These are phyloP conservation scores for Alectoria sarmentosa DNA, from an alignment of 495 filamentous ascomycete species.

Conservation along the genomic window DNA sequence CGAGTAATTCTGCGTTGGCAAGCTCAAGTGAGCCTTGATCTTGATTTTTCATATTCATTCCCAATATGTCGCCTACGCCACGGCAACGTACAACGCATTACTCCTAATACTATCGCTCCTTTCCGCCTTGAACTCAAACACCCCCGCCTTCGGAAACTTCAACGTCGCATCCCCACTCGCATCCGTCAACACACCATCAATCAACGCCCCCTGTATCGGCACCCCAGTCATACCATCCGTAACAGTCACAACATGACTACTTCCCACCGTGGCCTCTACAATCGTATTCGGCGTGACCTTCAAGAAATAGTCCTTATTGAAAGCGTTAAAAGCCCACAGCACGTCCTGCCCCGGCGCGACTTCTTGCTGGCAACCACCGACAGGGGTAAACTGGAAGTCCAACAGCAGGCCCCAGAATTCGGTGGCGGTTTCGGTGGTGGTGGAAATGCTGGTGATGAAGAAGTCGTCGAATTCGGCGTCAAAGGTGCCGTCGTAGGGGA, in stretches of 20 bases:
- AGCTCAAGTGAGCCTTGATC: neutral
- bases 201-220: neutral
- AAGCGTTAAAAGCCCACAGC: too few species aligned
- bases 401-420: too few species aligned
- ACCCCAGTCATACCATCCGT: conserved; percentile 11
- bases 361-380: conserved; percentile 15
- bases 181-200: conserved; percentile 17
- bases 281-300: conserved; percentile 4
- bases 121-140: conserved; percentile 12
- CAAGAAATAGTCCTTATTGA: conserved; percentile 2
- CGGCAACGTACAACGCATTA: conserved; percentile 3
- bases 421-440: too few species aligned
- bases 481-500: too few species aligned
- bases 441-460: too few species aligned
- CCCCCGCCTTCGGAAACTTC: neutral
- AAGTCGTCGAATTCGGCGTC: too few species aligned
- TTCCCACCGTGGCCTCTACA: conserved; percentile 14
- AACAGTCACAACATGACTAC: neutral
- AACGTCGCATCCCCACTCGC: conserved; percentile 13
- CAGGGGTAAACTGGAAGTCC: too few species aligned
- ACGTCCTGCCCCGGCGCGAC: neutral
- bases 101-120: neutral
- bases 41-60: too few species aligned
- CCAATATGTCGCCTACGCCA: too few species aligned
- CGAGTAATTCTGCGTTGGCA: neutral